These are phyloP conservation scores for Trichoderma cornu-damae DNA, from an alignment of 2,329 filamentous ascomycete genomes.

Conservation along the genomic window DNA sequence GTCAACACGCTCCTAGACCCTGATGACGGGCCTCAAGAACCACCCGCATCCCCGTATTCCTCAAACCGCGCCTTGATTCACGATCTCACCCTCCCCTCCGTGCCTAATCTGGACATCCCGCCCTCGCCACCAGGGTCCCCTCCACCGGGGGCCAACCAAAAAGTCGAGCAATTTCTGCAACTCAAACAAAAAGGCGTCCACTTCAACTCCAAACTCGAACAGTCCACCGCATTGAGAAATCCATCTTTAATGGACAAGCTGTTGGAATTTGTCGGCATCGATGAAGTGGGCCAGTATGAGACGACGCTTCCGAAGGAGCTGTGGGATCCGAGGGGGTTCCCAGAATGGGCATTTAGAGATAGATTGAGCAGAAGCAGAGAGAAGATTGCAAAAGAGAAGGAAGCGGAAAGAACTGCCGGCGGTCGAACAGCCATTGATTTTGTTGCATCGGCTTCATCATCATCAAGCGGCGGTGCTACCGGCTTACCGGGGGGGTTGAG, in stretches of 20 bases:
- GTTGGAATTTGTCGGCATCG: constrained; percentile 57
- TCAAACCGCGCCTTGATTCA: constrained; percentile 59
- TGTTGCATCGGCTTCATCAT: constrained; percentile 34
- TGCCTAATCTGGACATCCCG: constrained; percentile 70
- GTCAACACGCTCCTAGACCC: constrained; percentile 20
- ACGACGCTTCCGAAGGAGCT: constrained; percentile 53
- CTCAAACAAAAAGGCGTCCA: constrained; percentile 73
- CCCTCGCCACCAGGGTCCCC: constrained; percentile 63
- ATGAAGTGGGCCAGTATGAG: constrained; percentile 55
- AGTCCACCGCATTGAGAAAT: constrained; percentile 63
- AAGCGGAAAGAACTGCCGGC: constrained; percentile 40
- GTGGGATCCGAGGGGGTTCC: constrained; percentile 56
- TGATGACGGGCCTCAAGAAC: constrained; percentile 23
- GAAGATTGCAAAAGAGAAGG: constrained; percentile 41
- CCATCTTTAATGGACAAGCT: constrained; percentile 68
- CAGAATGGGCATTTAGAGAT: constrained; percentile 49
- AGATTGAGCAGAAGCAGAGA: constrained; percentile 47
- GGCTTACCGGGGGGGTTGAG: constrained; percentile 22
- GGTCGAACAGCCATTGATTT: constrained; percentile 45
- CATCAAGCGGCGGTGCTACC: constrained; percentile 22
- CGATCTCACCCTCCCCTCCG: constrained; percentile 66
- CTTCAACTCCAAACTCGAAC: constrained; percentile 70
- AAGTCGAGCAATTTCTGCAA: constrained; percentile 67
- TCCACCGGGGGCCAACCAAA: constrained; percentile 50
- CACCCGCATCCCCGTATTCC: constrained; percentile 58